Base-by-base conservation (phyloP, 371 early-diverging fungal species). In the Mortierella sp. region DNA sequence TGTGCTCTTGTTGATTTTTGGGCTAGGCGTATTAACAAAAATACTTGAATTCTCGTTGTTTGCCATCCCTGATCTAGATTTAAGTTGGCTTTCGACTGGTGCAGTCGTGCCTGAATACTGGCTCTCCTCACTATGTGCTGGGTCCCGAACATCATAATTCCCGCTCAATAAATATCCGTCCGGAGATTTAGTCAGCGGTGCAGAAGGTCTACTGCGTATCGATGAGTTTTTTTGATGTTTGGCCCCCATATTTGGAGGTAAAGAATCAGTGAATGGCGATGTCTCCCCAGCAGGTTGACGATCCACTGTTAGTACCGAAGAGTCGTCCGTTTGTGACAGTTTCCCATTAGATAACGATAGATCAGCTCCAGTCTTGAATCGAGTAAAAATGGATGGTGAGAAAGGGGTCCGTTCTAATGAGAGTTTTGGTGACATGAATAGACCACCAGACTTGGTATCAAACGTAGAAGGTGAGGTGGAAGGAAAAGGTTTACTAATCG, bases 311-410 rank as follows among this genome's bases (percentile, higher is more conserved):
- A 32, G 24, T 1, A 11, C 15, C 4, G 24, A 43, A 4, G 47
- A 3, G 22, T 45, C 43, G 24, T 22, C 43, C 7, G 53, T 24
- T 38, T 57, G 50, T 16, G 45, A 7, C 38, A 4, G 22, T 36
- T 15, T 4, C 19, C 48, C 32, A 58, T 21, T 16, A 8, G 43
- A 7, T 55, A 13, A 16, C 11, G 21, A n/a, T 3, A n/a, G 10
- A 10, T 21, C 38, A 11, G 22, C 48, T 9, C 66, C 67, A 19
- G 62, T 32, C 58, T 69, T 69, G 43, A 81, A 81, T 59, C 81
- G 64, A 4, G 69, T 40, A 68, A 81, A 81, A 36, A 81, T 72
- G 10, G 81, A 81, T 6, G 76, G 65, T 13, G 72, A 58, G 11
- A 81, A 69, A 28, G 61, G 28, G 4, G 72, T 53, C 9, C 52